phyloP scores from a whole-genome alignment of 352 stramenopile species.

The Phytophthora ramorum region DNA sequence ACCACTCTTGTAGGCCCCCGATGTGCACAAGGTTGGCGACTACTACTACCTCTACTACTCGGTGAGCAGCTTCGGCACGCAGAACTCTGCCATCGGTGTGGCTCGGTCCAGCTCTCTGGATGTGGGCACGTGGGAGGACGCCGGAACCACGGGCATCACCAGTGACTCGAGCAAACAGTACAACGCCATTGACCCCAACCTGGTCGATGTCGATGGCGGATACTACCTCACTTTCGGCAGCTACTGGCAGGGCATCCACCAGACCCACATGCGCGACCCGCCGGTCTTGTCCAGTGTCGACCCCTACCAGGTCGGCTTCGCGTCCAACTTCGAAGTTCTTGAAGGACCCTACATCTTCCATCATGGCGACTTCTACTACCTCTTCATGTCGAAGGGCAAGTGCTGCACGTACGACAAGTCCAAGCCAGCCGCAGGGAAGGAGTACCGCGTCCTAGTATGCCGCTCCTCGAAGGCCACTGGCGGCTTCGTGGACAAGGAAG shows the following conservation, averaged over 20 bases:
- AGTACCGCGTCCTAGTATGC: slow-evolving; percentile 58
- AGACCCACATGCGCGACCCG: slow-evolving; percentile 28
- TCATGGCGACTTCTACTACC: slow-evolving; percentile 46
- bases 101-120: slow-evolving; percentile 48
- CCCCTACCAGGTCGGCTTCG: slow-evolving; percentile 34
- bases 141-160: slow-evolving; percentile 37
- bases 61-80: slow-evolving; percentile 51
- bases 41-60: slow-evolving; percentile 69
- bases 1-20: slow-evolving; percentile 29
- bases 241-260: slow-evolving; percentile 45
- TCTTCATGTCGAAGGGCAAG: slow-evolving; percentile 54
- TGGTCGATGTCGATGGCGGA: slow-evolving; percentile 32
- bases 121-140: slow-evolving; percentile 48
- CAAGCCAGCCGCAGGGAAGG: slow-evolving; percentile 37
- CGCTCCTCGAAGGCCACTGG: slow-evolving; percentile 42
- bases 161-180: slow-evolving; percentile 41
- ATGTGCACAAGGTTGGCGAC: slow-evolving; percentile 51
- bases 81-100: slow-evolving; percentile 54
- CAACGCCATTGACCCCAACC: slow-evolving; percentile 61
- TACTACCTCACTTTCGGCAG: slow-evolving; percentile 54
- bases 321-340: slow-evolving; percentile 41
- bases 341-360: slow-evolving; percentile 50
- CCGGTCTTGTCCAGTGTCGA: slow-evolving; percentile 15
- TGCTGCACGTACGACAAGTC: slow-evolving; percentile 47
- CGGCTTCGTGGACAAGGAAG: slow-evolving; percentile 47